These are phyloP conservation scores for Ceratocystis ficicola DNA, from an alignment of 2,329 filamentous ascomycete species.

Conservation along the genomic window DNA sequence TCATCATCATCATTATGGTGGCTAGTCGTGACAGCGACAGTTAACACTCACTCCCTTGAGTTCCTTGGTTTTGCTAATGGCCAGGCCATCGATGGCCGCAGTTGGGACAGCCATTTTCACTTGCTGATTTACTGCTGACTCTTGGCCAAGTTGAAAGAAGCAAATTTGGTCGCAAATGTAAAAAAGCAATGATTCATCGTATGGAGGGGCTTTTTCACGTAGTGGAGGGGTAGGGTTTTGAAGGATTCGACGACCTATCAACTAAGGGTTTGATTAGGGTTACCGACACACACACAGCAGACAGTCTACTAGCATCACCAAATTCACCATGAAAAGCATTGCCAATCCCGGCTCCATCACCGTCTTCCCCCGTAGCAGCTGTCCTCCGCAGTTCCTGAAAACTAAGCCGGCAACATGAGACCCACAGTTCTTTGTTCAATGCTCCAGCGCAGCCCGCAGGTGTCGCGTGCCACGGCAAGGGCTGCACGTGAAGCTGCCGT, in stretches of 20 bases:
- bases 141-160: slow-evolving; percentile 3
- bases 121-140: slow-evolving; percentile 1
- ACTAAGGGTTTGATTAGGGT: not conserved
- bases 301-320: not conserved
- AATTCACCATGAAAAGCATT: not conserved
- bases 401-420: not conserved
- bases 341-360: not conserved
- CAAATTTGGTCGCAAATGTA: not conserved
- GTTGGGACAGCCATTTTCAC: slow-evolving; percentile 21
- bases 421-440: not conserved
- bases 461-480: slow-evolving; percentile 26
- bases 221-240: slow-evolving; percentile 14
- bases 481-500: slow-evolving; percentile 13
- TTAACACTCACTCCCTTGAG: slow-evolving; percentile 41
- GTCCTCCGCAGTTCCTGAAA: too few species aligned
- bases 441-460: not conserved
- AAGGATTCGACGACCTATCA: not conserved
- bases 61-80: slow-evolving; percentile 49
- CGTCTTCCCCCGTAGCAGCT: not conserved
- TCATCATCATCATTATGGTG: not conserved
- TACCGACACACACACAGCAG: not conserved
- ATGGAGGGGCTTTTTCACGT: slow-evolving; percentile 13
- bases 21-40: not conserved
- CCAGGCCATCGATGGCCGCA: slow-evolving; percentile 40
- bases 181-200: slow-evolving; percentile 2